Evolutionary conservation across 257 asterid species (phyloP).

Genomic region (Primulina huaijiensis): DNA sequence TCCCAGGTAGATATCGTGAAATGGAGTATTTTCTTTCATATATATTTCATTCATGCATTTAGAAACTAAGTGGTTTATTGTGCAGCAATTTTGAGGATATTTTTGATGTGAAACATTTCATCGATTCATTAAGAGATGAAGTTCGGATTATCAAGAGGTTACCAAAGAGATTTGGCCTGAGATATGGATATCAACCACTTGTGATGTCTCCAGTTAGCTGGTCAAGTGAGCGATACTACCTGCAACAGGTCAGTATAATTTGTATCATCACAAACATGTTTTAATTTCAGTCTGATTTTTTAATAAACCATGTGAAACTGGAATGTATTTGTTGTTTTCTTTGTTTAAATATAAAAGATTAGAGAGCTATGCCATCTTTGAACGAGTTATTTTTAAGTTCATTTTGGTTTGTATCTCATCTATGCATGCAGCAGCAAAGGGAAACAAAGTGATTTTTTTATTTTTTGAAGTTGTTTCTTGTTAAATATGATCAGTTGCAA

Average conservation of each 20-base stretch:
- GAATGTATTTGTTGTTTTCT: background rate
- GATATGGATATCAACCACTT: slow-evolving; percentile 59
- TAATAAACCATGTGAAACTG: background rate
- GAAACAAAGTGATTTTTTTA: background rate
- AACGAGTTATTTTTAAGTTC: no score
- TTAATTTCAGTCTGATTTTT: no score
- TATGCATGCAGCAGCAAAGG: background rate
- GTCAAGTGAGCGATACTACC: slow-evolving; percentile 88
- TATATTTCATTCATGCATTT: background rate
- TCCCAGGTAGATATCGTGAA: slow-evolving; percentile 62
- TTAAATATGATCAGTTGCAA: background rate
- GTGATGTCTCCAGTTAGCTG: slow-evolving; percentile 95
- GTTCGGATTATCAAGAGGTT: slow-evolving; percentile 71
- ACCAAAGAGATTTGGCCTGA: slow-evolving; percentile 68
- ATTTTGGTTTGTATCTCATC: background rate
- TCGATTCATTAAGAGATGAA: slow-evolving; percentile 83
- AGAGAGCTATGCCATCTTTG: background rate
- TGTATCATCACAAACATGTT: slow-evolving; percentile 11
- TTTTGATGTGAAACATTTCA: slow-evolving; percentile 79
- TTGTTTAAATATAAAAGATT: no score
- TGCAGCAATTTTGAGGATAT: slow-evolving; percentile 84
- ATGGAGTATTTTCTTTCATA: slow-evolving; percentile 3
- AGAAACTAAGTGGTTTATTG: slow-evolving; percentile 25
- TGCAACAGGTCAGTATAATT: slow-evolving; percentile 65
- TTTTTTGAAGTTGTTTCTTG: background rate